phyloP scores from a whole-genome alignment of 2,329 filamentous ascomycete genomes.

The Aspergillus fijiensis region DNA sequence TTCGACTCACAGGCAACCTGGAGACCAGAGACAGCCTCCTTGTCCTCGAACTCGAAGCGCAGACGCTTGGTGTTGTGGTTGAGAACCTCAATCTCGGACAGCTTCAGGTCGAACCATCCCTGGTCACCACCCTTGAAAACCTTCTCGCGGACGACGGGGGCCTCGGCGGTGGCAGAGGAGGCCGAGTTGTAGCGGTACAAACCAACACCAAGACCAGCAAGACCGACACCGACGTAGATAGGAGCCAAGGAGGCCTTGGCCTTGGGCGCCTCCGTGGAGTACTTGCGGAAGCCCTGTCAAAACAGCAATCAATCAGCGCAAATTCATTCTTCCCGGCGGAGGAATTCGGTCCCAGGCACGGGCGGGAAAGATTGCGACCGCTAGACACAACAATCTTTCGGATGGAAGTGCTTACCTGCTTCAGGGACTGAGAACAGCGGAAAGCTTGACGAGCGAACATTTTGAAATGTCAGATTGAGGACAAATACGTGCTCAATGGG shows the following conservation, averaged over 20 bases:
- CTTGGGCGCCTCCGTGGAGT: slow-evolving; percentile 63
- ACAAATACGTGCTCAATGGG: slow-evolving; percentile 18
- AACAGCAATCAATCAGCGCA: slow-evolving; percentile 10
- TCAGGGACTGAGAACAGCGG: slow-evolving; percentile 64
- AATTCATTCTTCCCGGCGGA: not conserved
- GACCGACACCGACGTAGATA: slow-evolving; percentile 51
- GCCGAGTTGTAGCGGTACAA: slow-evolving; percentile 51
- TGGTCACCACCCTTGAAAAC: slow-evolving; percentile 82
- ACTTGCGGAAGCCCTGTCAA: slow-evolving; percentile 63
- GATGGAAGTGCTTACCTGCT: slow-evolving; percentile 54
- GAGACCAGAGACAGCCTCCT: slow-evolving; percentile 80
- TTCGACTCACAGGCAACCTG: slow-evolving; percentile 65
- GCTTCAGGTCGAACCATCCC: slow-evolving; percentile 78
- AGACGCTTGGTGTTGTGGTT: slow-evolving; percentile 96
- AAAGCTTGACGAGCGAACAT: slow-evolving; percentile 70
- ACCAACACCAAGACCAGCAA: slow-evolving; percentile 53
- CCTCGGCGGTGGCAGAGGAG: slow-evolving; percentile 31
- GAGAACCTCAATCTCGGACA: slow-evolving; percentile 74
- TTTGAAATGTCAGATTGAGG: slow-evolving; percentile 31
- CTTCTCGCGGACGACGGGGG: slow-evolving; percentile 43
- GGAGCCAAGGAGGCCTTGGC: slow-evolving; percentile 58
- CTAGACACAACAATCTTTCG: not conserved
- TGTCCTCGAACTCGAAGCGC: slow-evolving; percentile 81
- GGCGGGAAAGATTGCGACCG: not conserved
- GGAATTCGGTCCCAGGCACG: not conserved